Evolutionary conservation across 306 rosid genomes (phyloP).

Genomic region (Morella rubra): DNA sequence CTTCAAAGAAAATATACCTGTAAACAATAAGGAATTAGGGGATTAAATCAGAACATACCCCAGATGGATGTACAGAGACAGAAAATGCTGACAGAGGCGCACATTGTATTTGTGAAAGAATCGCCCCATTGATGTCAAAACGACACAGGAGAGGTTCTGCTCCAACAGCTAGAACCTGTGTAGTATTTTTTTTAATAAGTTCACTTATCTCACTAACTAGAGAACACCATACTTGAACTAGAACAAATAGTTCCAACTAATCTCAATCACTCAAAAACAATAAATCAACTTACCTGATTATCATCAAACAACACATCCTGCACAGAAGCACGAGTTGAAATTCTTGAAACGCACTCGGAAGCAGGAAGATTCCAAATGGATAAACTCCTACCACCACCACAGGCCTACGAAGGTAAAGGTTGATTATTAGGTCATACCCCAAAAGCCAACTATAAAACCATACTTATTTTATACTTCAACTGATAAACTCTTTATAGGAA

Average conservation of each 20-base stretch:
- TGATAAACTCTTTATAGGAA: background rate
- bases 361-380: slow-evolving; percentile 95
- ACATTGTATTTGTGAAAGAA: slow-evolving; percentile 88
- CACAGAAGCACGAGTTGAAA: slow-evolving; percentile 55
- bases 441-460: slow-evolving; percentile 23
- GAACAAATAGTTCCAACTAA: background rate
- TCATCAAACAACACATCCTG: slow-evolving; percentile 79
- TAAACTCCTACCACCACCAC: slow-evolving; percentile 72
- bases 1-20: slow-evolving; percentile 1
- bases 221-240: background rate
- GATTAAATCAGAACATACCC: slow-evolving; percentile 50
- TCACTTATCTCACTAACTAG: background rate
- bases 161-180: slow-evolving; percentile 79
- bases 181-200: slow-evolving; percentile 1
- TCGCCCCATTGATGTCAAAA: slow-evolving; percentile 68
- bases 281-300: slow-evolving; percentile 65
- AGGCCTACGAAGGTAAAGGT: slow-evolving; percentile 55
- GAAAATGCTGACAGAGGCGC: slow-evolving; percentile 82
- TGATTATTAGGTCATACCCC: slow-evolving; percentile 16
- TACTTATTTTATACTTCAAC: background rate
- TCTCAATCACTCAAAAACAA: background rate
- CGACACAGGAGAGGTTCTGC: slow-evolving; percentile 79
- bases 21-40: slow-evolving; percentile 1
- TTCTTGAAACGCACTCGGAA: slow-evolving; percentile 66
- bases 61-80: slow-evolving; percentile 69